phyloP scores from a whole-genome alignment of 306 rosid genomes.

The Lathyrus oleraceus region DNA sequence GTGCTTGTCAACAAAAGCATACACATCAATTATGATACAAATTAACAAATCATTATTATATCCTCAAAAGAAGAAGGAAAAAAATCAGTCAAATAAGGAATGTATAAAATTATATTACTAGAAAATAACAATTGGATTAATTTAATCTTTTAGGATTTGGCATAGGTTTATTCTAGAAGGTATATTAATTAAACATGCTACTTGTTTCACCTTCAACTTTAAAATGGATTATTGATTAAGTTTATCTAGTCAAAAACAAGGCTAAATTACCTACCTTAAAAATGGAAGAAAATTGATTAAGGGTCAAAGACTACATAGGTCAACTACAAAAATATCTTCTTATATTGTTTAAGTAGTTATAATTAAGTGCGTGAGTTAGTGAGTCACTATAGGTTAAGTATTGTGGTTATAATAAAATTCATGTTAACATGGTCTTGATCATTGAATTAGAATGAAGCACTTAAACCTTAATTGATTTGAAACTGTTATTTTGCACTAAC shows the following conservation, averaged over 20 bases:
- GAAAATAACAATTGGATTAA: slow-evolving; percentile 12
- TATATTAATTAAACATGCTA: slow-evolving; percentile 31
- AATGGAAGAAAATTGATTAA: slow-evolving; percentile 2
- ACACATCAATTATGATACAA: slow-evolving; percentile 28
- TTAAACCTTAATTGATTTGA: slow-evolving; percentile 30
- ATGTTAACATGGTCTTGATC: slow-evolving; percentile 32
- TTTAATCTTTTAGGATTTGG: not conserved
- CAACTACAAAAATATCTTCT: slow-evolving; percentile 43
- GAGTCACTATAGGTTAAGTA: slow-evolving; percentile 44
- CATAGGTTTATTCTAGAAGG: slow-evolving; percentile 9
- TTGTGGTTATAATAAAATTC: slow-evolving; percentile 13
- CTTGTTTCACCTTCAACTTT: slow-evolving; percentile 39
- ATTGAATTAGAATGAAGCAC: slow-evolving; percentile 51
- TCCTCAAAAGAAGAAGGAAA: not conserved
- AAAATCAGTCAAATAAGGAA: slow-evolving; percentile 32
- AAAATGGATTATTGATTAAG: slow-evolving; percentile 1
- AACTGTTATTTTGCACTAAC: slow-evolving; percentile 46
- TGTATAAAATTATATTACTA: not conserved
- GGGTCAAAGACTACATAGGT: slow-evolving; percentile 37
- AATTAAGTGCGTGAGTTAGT: slow-evolving; percentile 43
- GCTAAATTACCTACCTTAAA: too few species aligned
- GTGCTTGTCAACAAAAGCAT: slow-evolving; percentile 57
- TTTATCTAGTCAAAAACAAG: slow-evolving; percentile 42
- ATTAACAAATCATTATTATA: slow-evolving; percentile 35
- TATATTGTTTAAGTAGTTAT: slow-evolving; percentile 30